Percentiles rank a stretch among this genome's conserved stretches.
These are phyloP conservation scores for Fusarium newnesense DNA, from an alignment of 2,329 filamentous ascomycete genomes.

Conservation along the genomic window DNA sequence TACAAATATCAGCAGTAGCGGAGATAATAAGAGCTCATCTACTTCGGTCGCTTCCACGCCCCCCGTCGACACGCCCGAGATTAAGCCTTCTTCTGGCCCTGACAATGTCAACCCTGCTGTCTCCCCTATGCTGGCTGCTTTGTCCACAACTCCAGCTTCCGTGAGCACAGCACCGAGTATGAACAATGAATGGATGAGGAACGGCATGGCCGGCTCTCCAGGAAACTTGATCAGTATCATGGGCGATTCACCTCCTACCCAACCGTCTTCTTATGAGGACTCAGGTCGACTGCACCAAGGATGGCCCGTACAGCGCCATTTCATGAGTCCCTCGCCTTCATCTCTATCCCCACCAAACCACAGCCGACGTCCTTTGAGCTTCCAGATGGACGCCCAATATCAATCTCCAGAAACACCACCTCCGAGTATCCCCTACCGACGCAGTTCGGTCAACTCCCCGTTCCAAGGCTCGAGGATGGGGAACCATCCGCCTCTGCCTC, in stretches of 20 bases:
- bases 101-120: constrained; percentile 56
- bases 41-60: constrained; percentile 58
- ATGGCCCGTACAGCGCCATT: constrained; percentile 59
- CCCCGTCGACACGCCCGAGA: constrained; percentile 57
- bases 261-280: constrained; percentile 64
- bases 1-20: constrained; percentile 43
- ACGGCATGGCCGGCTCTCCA: constrained; percentile 61
- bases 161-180: constrained; percentile 60
- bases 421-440: constrained; percentile 50
- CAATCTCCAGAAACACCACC: constrained; percentile 54
- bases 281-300: constrained; percentile 54
- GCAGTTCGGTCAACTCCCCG: constrained; percentile 64
- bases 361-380: constrained; percentile 62
- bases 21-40: constrained; percentile 49
- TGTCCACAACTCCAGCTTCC: constrained; percentile 61
- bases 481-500: constrained; percentile 73
- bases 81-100: constrained; percentile 53
- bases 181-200: constrained; percentile 58
- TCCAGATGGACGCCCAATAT: constrained; percentile 62
- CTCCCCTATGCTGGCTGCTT: constrained; percentile 60
- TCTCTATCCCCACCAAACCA: constrained; percentile 53
- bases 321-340: constrained; percentile 56
- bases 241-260: constrained; percentile 64
- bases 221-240: constrained; percentile 62
- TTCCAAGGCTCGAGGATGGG: constrained; percentile 56